Base-by-base conservation (phyloP, 2,329 filamentous ascomycete species). In the Verticillium albo-atrum region DNA sequence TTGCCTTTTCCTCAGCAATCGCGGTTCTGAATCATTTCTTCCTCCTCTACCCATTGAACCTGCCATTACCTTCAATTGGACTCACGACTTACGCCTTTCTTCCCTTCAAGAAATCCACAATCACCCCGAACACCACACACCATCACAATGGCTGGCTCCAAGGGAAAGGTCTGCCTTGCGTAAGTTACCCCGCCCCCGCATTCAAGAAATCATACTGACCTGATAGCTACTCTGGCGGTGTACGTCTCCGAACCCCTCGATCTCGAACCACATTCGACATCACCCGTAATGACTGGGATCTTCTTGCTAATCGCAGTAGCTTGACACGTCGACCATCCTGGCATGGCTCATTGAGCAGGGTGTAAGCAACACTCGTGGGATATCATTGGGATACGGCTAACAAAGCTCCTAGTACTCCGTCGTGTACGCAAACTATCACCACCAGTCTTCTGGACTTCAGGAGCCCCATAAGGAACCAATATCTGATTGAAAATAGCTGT, bases 401-500 rank as follows among this genome's bases (percentile, higher is more conserved):
- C 27, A 15, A n/a, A 7, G 32, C 34, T 32, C 4, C 27, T 55
- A 54, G 23, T 61, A 61, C 56, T 55, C 59, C 30, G 60, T 62
- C 35, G 60, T 62, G 35, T 42, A 42, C 7, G 35, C 35, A n/a
- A 20, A 20, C 23, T 25, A 26, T 26, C 14, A 26, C 26, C n/a
- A 52, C 12, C 17, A n/a, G 4, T 15, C 15, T 12, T 17, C 37
- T 7, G 20, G 7, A 4, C 9, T 17, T 4, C 14, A 32, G 30
- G 9, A 10, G 30, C 9, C 5, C 30, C 9, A 10, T 17, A 9
- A 27, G 3, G 7, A 10, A 34, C 14, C 32, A 15, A 7, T 23
- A 17, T 15, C 59, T 62, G 32, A 62, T 37, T 6, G 32, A 7
- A 3, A 20, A 3, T 28, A 63, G 60, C 57, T 75, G 72, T 60